Evolutionary conservation across 805 yeast species (phyloP).

Genomic region (Ogataea allantospora): DNA sequence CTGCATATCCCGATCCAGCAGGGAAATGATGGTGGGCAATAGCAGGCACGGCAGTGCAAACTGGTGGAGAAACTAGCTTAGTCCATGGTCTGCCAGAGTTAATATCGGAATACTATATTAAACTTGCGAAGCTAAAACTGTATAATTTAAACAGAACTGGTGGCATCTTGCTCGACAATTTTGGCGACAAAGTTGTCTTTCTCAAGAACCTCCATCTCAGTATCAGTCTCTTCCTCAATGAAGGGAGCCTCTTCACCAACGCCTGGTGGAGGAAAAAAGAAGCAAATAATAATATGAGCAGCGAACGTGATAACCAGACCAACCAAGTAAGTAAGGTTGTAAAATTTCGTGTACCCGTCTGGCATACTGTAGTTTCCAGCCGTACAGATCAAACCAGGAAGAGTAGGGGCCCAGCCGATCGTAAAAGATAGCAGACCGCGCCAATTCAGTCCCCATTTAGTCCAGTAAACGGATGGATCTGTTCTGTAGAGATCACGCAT

Average conservation of each 20-base stretch:
- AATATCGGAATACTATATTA: no score
- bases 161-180: constrained; percentile 3
- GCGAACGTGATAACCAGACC: constrained; percentile 12
- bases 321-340: constrained; percentile 17
- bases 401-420: constrained; percentile 17
- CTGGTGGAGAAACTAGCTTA: no score
- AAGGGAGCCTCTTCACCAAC: constrained; percentile 13
- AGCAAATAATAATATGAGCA: constrained; percentile 9
- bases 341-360: constrained; percentile 13
- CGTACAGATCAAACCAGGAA: constrained; percentile 20
- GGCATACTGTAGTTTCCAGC: constrained; percentile 16
- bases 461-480: constrained; percentile 17
- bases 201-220: constrained; percentile 1
- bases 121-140: no score
- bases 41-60: no score
- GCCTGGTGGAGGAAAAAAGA: constrained; percentile 13
- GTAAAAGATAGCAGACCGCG: constrained; percentile 16
- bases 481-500: constrained; percentile 24
- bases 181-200: constrained; percentile 7
- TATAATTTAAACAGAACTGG: constrained; percentile 7
- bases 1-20: no score
- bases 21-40: no score
- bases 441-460: constrained; percentile 21
- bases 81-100: no score
- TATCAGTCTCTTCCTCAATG: constrained; percentile 1